phyloP scores from a whole-genome alignment of 1,284 basidiomycete genomes.

The Sutorius eximius region DNA sequence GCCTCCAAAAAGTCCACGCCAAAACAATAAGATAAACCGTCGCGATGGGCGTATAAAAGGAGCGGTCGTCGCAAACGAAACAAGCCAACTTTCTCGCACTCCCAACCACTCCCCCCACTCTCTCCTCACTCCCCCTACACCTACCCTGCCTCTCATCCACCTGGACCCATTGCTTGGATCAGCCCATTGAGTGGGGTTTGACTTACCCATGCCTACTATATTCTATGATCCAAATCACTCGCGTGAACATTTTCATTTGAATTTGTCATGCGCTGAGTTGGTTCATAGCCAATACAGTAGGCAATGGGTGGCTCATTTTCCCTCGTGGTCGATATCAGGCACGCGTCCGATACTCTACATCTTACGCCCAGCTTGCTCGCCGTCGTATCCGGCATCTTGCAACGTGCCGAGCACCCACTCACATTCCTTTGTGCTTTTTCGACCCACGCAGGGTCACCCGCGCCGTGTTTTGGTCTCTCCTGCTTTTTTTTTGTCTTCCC shows the following conservation, averaged over 20 bases:
- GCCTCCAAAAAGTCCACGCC: constrained; percentile 10
- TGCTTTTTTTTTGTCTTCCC: not conserved
- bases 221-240: constrained; percentile 36
- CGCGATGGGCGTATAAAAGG: constrained; percentile 25
- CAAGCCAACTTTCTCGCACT: constrained; percentile 22
- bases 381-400: not conserved
- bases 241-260: constrained; percentile 28
- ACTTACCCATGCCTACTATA: constrained; percentile 26
- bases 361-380: not conserved
- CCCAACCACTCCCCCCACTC: not conserved
- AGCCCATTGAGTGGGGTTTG: constrained; percentile 27
- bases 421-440: not conserved
- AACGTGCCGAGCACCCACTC: not conserved
- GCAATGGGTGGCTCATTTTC: constrained; percentile 26
- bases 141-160: not conserved
- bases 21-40: constrained; percentile 13
- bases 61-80: constrained; percentile 2
- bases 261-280: constrained; percentile 31
- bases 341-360: not conserved
- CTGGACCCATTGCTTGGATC: constrained; percentile 11
- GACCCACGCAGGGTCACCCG: not conserved
- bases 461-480: not conserved
- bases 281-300: constrained; percentile 39
- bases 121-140: too few species aligned
- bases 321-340: constrained; percentile 9